phyloP scores from a whole-genome alignment of 2,329 filamentous ascomycete species.

The Trichoderma cornu-damae region DNA sequence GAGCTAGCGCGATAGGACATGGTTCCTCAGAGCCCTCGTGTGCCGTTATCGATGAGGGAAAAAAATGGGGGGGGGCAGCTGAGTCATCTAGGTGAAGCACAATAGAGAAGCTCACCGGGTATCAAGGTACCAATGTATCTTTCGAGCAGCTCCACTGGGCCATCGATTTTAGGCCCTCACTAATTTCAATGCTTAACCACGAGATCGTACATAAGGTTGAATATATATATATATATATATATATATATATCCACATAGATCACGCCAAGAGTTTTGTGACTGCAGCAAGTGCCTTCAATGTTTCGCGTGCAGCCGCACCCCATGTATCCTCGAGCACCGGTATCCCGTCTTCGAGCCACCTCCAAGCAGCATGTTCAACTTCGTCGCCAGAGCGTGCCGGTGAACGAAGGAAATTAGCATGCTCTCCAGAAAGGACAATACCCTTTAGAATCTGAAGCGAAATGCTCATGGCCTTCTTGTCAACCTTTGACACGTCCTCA shows the following conservation, averaged over 20 bases:
- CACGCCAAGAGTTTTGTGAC: constrained; percentile 20
- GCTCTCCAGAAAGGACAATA: constrained; percentile 23
- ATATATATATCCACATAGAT: not conserved
- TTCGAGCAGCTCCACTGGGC: too few species aligned
- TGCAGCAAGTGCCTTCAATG: constrained; percentile 27
- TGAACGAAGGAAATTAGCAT: not conserved
- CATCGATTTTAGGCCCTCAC: too few species aligned
- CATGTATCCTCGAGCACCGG: constrained; percentile 28
- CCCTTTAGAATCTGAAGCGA: constrained; percentile 26
- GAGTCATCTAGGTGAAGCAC: constrained; percentile 27
- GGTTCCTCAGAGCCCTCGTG: constrained; percentile 32
- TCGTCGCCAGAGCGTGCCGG: constrained; percentile 24
- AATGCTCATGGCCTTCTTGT: constrained; percentile 25
- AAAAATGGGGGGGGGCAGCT: constrained; percentile 17
- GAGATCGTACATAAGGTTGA: too few species aligned
- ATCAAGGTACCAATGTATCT: not conserved
- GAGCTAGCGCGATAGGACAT: constrained; percentile 28
- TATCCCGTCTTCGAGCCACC: constrained; percentile 29
- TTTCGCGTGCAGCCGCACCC: constrained; percentile 29
- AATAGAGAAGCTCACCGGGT: not conserved
- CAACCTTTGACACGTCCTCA: constrained; percentile 28
- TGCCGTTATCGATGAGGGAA: constrained; percentile 1
- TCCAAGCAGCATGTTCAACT: constrained; percentile 32
- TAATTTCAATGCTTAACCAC: too few species aligned
- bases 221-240: too few species aligned